Percentiles rank a stretch among this genome's conserved stretches.
These are phyloP conservation scores for Quercus lobata DNA, from an alignment of 331 rosid species.

Conservation along the genomic window DNA sequence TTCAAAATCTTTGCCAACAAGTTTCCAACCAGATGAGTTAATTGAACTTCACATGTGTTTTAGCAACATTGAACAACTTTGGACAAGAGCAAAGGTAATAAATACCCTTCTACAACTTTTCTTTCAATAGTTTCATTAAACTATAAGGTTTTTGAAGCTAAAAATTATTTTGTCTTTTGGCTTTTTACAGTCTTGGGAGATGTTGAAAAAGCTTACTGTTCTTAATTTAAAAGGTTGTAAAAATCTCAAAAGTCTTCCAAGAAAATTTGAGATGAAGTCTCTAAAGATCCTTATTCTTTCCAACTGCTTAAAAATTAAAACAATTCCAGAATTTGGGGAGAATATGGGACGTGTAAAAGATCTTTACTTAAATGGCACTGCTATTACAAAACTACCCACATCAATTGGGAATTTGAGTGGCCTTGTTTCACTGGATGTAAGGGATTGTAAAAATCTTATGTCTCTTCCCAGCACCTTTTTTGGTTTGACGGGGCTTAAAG, in stretches of 20 bases:
- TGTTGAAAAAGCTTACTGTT: not conserved
- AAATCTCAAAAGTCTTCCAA: constrained; percentile 10
- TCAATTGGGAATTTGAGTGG: too few species aligned
- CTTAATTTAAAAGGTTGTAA: constrained; percentile 5
- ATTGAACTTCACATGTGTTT: too few species aligned
- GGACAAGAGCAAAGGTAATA: fast-evolving
- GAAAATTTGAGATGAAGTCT: not conserved
- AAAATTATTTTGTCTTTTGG: too few species aligned
- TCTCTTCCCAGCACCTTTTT: not conserved
- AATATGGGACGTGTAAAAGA: not conserved
- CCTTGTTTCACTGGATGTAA: not conserved
- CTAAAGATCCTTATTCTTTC: constrained; percentile 16
- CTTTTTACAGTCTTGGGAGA: not conserved
- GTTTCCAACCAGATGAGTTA: not conserved
- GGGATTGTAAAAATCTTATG: not conserved
- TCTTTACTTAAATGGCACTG: not conserved
- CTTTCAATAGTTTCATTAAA: too few species aligned
- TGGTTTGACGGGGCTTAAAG: constrained; percentile 4
- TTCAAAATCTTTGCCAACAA: not conserved
- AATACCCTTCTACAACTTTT: too few species aligned
- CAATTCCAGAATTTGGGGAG: constrained; percentile 3
- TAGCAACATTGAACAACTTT: too few species aligned
- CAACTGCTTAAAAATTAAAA: constrained; percentile 5
- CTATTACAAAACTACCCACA: too few species aligned
- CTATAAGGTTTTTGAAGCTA: too few species aligned